phyloP scores from a whole-genome alignment of 768 basidiomycete genomes.

The Suillus tomentosus region DNA sequence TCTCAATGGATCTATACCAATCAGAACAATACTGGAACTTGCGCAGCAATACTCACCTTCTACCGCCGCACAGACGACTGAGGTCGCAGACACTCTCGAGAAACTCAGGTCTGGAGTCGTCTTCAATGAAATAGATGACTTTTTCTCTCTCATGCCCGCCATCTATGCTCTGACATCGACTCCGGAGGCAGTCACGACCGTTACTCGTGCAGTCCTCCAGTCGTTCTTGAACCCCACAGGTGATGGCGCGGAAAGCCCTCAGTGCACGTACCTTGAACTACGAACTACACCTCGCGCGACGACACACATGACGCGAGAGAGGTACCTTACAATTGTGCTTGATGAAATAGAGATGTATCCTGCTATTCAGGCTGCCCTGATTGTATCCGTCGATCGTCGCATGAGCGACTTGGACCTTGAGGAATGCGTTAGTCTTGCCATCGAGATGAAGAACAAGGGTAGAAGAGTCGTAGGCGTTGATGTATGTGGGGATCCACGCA shows the following conservation, averaged over 20 bases:
- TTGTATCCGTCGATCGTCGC: slow-evolving; percentile 75
- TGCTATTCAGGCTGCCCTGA: slow-evolving; percentile 52
- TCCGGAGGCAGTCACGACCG: slow-evolving; percentile 51
- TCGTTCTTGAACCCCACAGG: slow-evolving; percentile 51
- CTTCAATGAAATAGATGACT: slow-evolving; percentile 63
- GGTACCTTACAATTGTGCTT: slow-evolving; percentile 69
- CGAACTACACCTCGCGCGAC: slow-evolving; percentile 76
- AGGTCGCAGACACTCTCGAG: slow-evolving; percentile 41
- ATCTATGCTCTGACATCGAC: slow-evolving; percentile 79
- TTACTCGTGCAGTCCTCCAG: slow-evolving; percentile 64
- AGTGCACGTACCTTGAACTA: slow-evolving; percentile 79
- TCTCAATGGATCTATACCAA: slow-evolving; percentile 82
- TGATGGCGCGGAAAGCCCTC: slow-evolving; percentile 31
- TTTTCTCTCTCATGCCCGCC: slow-evolving; percentile 74
- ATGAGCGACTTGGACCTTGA: slow-evolving; percentile 54
- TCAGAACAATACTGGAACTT: slow-evolving; percentile 61
- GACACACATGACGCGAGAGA: slow-evolving; percentile 52
- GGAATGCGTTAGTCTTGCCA: slow-evolving; percentile 62
- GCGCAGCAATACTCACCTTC: slow-evolving; percentile 42
- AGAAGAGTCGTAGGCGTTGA: slow-evolving; percentile 76
- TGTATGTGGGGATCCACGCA: slow-evolving; percentile 73
- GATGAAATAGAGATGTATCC: slow-evolving; percentile 62
- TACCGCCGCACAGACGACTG: neutral
- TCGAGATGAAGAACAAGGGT: slow-evolving; percentile 54
- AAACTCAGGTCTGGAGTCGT: slow-evolving; percentile 40